These are phyloP conservation scores for Chaetomium olivaceum DNA, from an alignment of 2,329 filamentous ascomycete species.

Conservation along the genomic window DNA sequence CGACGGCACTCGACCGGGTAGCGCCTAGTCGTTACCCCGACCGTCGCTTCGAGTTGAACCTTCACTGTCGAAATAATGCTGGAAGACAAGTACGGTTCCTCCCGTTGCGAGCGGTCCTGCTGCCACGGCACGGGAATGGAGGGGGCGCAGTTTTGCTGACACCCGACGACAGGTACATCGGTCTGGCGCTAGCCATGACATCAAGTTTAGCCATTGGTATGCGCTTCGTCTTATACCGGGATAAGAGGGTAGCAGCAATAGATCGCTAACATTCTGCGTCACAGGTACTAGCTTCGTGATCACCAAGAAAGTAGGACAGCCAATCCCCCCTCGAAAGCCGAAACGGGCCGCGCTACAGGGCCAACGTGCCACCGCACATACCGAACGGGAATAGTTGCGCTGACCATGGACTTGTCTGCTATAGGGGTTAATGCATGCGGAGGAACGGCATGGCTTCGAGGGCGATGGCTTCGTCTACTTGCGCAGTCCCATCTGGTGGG, in stretches of 20 bases:
- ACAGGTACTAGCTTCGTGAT: conserved; percentile 95
- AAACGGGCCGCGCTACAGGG: conserved; percentile 6
- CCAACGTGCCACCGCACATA: background rate
- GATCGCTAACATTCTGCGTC: conserved; percentile 7
- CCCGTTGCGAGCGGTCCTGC: background rate
- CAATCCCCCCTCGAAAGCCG: background rate
- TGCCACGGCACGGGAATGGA: conserved; percentile 19
- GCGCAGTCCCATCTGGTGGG: conserved; percentile 96
- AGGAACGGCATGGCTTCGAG: conserved; percentile 90
- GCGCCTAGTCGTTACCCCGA: conserved; percentile 27
- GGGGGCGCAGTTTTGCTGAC: conserved; percentile 36
- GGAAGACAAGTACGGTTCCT: conserved; percentile 48
- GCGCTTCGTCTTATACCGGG: conserved; percentile 27
- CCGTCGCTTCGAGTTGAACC: conserved; percentile 28
- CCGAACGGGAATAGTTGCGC: conserved; percentile 16
- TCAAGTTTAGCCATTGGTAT: conserved; percentile 76
- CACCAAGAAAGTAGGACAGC: conserved; percentile 81
- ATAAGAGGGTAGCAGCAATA: conserved; percentile 8
- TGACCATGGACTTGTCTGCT: conserved; percentile 28
- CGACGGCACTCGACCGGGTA: conserved; percentile 19
- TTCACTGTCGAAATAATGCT: conserved; percentile 41
- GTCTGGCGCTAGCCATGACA: conserved; percentile 71
- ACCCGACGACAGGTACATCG: conserved; percentile 63
- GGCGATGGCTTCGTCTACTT: conserved; percentile 95
- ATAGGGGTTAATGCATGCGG: conserved; percentile 85